Percentiles rank a stretch among this genome's conserved stretches.
Evolutionary conservation across 495 filamentous ascomycete genomes (phyloP).

Genomic region (Polyplosphaeria fusca): DNA sequence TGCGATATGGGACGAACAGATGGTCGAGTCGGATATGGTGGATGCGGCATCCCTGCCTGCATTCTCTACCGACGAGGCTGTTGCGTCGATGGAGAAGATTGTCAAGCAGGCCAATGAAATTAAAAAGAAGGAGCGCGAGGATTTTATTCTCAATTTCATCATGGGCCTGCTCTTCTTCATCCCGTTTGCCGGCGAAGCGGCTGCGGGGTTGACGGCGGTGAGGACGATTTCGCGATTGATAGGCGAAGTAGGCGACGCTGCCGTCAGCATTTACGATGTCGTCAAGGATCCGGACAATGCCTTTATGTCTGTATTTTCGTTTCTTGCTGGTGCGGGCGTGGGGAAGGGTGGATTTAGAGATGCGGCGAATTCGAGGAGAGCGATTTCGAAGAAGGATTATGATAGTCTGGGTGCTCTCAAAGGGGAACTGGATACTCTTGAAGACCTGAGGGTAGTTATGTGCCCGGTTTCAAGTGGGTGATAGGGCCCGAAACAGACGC

Average conservation of each 20-base stretch:
- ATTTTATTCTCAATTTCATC: conserved; percentile 5
- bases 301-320: conserved; percentile 7
- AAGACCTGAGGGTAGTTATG: neutral
- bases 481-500: too few species aligned
- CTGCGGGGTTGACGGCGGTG: conserved; percentile 1
- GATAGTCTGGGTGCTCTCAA: conserved; percentile 4
- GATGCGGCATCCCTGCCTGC: conserved; percentile 11
- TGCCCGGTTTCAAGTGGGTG: neutral
- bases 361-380: conserved; percentile 3
- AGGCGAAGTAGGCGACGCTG: conserved; percentile 7
- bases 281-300: conserved; percentile 18
- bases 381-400: conserved; percentile 1
- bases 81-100: conserved; percentile 15
- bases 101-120: conserved; percentile 12
- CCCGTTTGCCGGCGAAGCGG: conserved; percentile 7
- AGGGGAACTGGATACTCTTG: conserved; percentile 1
- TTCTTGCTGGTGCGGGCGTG: conserved; percentile 5
- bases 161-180: conserved; percentile 14
- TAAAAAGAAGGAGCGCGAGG: conserved; percentile 12
- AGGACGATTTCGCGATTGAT: neutral
- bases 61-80: conserved; percentile 3
- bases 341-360: conserved; percentile 4
- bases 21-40: neutral
- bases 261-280: conserved; percentile 12
- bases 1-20: neutral